These are phyloP conservation scores for Paecilomyces fulvus DNA, from an alignment of 2,329 filamentous ascomycete species.

Conservation along the genomic window DNA sequence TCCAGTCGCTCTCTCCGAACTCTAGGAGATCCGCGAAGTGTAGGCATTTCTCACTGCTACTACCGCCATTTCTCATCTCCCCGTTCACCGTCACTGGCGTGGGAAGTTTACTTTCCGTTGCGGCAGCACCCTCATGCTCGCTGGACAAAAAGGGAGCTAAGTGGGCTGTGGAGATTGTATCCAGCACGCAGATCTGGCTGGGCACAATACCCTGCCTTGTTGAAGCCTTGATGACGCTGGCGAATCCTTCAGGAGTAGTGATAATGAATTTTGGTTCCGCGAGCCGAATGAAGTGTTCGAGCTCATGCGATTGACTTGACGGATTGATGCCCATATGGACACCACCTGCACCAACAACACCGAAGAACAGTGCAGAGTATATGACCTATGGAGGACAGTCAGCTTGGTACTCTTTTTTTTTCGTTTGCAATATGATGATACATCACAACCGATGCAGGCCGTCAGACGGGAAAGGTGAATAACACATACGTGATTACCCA, in stretches of 20 bases:
- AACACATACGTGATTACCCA: slow-evolving; percentile 33
- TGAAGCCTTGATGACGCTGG: slow-evolving; percentile 12
- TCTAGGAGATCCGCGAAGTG: slow-evolving; percentile 29
- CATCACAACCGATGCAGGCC: not conserved
- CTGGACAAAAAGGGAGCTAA: slow-evolving; percentile 2
- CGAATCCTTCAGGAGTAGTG: slow-evolving; percentile 31
- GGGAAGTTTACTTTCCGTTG: not conserved
- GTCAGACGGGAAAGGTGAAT: not conserved
- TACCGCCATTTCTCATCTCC: not conserved
- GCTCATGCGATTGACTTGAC: slow-evolving; percentile 38
- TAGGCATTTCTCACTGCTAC: not conserved
- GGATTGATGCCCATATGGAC: slow-evolving; percentile 46
- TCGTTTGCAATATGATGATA: not conserved
- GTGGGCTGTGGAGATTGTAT: slow-evolving; percentile 3
- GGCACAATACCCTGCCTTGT: slow-evolving; percentile 1
- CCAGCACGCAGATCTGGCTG: slow-evolving; percentile 7
- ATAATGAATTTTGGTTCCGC: slow-evolving; percentile 41
- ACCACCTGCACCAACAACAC: slow-evolving; percentile 38
- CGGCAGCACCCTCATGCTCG: not conserved
- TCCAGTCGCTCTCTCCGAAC: slow-evolving; percentile 42
- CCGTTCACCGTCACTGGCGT: not conserved
- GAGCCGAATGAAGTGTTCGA: slow-evolving; percentile 38
- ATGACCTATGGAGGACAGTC: slow-evolving; percentile 21
- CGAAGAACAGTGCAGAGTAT: slow-evolving; percentile 31
- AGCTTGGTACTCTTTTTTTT: not conserved